Percentiles rank a stretch among this genome's conserved stretches.
Evolutionary conservation across 2,329 filamentous ascomycete species (phyloP).

Genomic region (Xylariaceae sp.): DNA sequence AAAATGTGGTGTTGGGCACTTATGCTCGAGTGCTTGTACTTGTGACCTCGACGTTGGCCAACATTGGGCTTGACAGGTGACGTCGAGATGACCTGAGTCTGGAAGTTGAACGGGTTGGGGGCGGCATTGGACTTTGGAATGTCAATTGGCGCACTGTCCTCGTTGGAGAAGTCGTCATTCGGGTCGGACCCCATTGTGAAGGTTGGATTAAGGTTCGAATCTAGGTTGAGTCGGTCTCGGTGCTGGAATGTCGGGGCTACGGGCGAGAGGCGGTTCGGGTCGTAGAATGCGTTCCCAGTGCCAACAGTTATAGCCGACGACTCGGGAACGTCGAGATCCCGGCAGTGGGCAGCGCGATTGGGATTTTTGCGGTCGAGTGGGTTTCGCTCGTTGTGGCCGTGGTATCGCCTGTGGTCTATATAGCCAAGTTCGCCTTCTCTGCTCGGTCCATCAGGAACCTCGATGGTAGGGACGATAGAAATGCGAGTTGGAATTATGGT

Average conservation of each 20-base stretch:
- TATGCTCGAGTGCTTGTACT: constrained; percentile 95
- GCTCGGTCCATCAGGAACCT: constrained; percentile 22
- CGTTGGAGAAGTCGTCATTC: constrained; percentile 22
- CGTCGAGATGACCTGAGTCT: constrained; percentile 72
- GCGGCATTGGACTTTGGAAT: constrained; percentile 28
- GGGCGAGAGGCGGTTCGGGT: constrained; percentile 29
- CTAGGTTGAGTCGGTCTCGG: constrained; percentile 10
- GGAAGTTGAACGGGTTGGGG: constrained; percentile 86
- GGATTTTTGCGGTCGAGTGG: background rate
- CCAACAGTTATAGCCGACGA: constrained; percentile 15
- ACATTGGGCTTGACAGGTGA: constrained; percentile 77
- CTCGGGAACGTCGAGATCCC: constrained; percentile 12
- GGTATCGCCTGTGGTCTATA: constrained; percentile 3
- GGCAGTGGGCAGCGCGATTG: constrained; percentile 10
- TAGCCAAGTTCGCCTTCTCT: constrained; percentile 8
- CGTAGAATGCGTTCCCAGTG: constrained; percentile 25
- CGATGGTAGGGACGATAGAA: constrained; percentile 27
- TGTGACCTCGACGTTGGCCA: constrained; percentile 87
- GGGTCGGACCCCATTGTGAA: constrained; percentile 23
- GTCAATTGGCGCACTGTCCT: constrained; percentile 32
- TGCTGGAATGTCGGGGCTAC: constrained; percentile 26
- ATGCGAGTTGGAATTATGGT: constrained; percentile 22
- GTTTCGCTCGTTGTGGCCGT: constrained; percentile 1
- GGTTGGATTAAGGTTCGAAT: constrained; percentile 1
- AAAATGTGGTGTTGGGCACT: constrained; percentile 89